phyloP scores from a whole-genome alignment of 495 filamentous ascomycete genomes.

The Bathelium albidoporum region DNA sequence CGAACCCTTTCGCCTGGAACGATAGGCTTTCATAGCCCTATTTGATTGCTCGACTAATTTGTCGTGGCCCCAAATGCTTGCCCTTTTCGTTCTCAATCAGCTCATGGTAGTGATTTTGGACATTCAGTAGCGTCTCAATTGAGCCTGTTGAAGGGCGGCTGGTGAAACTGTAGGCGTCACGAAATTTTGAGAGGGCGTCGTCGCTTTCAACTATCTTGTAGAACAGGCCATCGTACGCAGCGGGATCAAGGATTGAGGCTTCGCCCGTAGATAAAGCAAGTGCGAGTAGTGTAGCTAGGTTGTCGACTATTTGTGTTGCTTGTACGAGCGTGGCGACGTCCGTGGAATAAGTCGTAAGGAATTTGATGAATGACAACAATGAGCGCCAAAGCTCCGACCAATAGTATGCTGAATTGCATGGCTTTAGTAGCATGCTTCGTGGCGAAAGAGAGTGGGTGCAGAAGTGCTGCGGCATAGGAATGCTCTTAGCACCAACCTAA shows the following conservation, averaged over 20 bases:
- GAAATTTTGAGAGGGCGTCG: slow-evolving; percentile 73
- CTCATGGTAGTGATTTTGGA: slow-evolving; percentile 76
- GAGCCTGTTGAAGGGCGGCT: slow-evolving; percentile 41
- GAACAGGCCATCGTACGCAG: slow-evolving; percentile 90
- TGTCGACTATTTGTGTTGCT: slow-evolving; percentile 51
- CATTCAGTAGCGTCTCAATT: slow-evolving; percentile 73
- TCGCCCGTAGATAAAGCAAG: slow-evolving; percentile 82
- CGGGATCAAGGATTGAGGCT: slow-evolving; percentile 79
- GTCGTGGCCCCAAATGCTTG: slow-evolving; percentile 62
- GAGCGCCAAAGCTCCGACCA: slow-evolving; percentile 94
- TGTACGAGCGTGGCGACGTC: slow-evolving; percentile 57
- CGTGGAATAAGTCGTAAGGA: slow-evolving; percentile 72
- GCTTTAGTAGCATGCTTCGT: too few species aligned
- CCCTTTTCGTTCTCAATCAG: slow-evolving; percentile 56
- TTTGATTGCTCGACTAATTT: slow-evolving; percentile 86
- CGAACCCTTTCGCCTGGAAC: slow-evolving; percentile 72
- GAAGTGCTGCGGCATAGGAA: too few species aligned
- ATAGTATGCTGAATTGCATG: too few species aligned
- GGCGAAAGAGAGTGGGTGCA: too few species aligned
- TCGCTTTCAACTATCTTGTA: slow-evolving; percentile 95
- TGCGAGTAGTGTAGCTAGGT: slow-evolving; percentile 73
- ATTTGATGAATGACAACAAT: slow-evolving; percentile 79
- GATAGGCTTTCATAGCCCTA: slow-evolving; percentile 89
- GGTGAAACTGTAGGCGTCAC: slow-evolving; percentile 55
- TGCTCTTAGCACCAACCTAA: too few species aligned